phyloP scores from a whole-genome alignment of 176 grass and related monocot genomes.

The Guadua angustifolia region DNA sequence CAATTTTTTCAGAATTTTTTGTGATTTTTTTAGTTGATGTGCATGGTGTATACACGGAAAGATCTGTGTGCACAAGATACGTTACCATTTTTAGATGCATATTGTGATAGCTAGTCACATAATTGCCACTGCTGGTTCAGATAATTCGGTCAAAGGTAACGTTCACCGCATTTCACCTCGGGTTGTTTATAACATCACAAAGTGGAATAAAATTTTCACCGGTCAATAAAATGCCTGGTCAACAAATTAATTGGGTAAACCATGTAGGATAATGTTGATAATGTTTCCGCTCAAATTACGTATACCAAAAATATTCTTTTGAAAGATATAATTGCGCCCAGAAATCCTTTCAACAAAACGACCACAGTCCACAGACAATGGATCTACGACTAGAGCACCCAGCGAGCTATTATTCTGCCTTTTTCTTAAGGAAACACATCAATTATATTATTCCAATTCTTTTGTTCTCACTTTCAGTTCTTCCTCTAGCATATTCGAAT shows the following conservation, averaged over 20 bases:
- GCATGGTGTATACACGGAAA: too few relatives aligned
- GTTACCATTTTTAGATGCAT: too few relatives aligned
- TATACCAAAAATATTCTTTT: not conserved
- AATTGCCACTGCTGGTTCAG: not conserved
- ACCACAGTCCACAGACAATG: not conserved
- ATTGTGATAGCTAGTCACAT: too few relatives aligned
- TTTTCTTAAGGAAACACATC: not conserved
- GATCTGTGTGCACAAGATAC: too few relatives aligned
- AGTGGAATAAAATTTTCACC: not conserved
- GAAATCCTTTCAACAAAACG: not conserved
- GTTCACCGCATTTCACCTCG: too few relatives aligned
- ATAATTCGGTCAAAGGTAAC: not conserved
- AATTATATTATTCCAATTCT: not conserved
- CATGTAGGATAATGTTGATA: too few relatives aligned
- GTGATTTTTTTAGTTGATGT: too few relatives aligned
- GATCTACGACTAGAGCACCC: not conserved
- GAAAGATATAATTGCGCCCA: not conserved
- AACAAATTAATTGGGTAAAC: not conserved
- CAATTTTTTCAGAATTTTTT: too few relatives aligned
- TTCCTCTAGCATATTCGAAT: constrained; percentile 9
- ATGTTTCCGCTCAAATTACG: not conserved
- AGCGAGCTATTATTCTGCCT: not conserved
- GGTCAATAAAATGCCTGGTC: not conserved
- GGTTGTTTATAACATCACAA: not conserved
- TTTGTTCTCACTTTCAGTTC: not conserved